phyloP scores from a whole-genome alignment of 2,329 filamentous ascomycete genomes.

The Phaeosphaeriaceae sp. region DNA sequence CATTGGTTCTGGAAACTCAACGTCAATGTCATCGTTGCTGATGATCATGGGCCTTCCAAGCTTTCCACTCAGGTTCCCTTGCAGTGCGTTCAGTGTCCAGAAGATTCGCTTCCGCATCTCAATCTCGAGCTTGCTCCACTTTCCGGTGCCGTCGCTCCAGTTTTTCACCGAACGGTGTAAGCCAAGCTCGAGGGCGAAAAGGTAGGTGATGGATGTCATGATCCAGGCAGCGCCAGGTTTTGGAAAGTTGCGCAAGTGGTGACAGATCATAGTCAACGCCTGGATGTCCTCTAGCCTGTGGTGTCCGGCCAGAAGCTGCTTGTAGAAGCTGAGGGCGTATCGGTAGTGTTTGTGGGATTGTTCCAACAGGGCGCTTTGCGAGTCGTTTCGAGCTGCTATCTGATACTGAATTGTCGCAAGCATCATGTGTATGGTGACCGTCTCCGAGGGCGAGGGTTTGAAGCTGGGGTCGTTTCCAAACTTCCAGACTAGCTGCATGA shows the following conservation, averaged over 20 bases:
- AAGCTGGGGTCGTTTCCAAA: conserved; percentile 76
- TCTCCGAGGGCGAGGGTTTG: conserved; percentile 69
- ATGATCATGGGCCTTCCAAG: conserved; percentile 81
- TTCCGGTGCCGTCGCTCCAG: conserved; percentile 56
- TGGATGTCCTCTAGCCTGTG: conserved; percentile 74
- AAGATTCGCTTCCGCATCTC: conserved; percentile 82
- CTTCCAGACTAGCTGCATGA: conserved; percentile 74
- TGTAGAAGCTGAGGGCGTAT: conserved; percentile 74
- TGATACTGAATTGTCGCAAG: conserved; percentile 82
- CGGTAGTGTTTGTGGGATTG: conserved; percentile 81
- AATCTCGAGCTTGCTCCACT: conserved; percentile 66
- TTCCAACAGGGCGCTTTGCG: conserved; percentile 61
- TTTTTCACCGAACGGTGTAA: conserved; percentile 75
- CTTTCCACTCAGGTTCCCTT: conserved; percentile 75
- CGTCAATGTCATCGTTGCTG: conserved; percentile 77
- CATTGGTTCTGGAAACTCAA: conserved; percentile 76
- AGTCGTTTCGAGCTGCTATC: conserved; percentile 72
- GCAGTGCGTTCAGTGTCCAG: conserved; percentile 74
- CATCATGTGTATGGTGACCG: conserved; percentile 78
- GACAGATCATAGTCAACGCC: conserved; percentile 74
- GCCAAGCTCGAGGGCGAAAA: conserved; percentile 76
- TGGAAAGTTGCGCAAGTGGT: conserved; percentile 78
- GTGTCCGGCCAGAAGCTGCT: conserved; percentile 68
- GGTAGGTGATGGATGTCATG: conserved; percentile 70
- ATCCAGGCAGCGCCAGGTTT: conserved; percentile 79